phyloP scores from a whole-genome alignment of 2,329 filamentous ascomycete species.

The Xylariales sp. region DNA sequence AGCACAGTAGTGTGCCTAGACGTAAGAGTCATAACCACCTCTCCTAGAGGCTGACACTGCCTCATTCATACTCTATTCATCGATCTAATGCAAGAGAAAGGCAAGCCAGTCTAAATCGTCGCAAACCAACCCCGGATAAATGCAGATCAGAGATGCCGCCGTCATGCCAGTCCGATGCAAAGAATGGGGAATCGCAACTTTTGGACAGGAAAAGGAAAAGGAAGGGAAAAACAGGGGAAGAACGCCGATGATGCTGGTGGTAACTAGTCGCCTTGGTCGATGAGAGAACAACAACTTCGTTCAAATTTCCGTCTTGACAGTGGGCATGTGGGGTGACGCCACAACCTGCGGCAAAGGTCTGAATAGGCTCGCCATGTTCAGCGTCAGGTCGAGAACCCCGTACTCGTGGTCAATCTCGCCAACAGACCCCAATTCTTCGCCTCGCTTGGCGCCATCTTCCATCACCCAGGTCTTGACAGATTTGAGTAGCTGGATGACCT shows the following conservation, averaged over 20 bases:
- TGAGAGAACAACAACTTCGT: constrained; percentile 14
- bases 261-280: constrained; percentile 2
- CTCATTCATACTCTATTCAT: constrained; percentile 26
- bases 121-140: constrained; percentile 28
- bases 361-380: constrained; percentile 70
- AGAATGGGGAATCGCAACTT: constrained; percentile 23
- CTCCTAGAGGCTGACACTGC: constrained; percentile 16
- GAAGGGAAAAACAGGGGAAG: constrained; percentile 17
- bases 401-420: constrained; percentile 65
- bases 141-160: constrained; percentile 30
- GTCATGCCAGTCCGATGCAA: constrained; percentile 28
- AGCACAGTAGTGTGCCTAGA: neutral
- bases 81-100: constrained; percentile 28
- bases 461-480: constrained; percentile 56
- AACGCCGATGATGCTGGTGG: constrained; percentile 25
- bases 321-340: constrained; percentile 36
- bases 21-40: constrained; percentile 22
- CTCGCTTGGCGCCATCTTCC: constrained; percentile 58
- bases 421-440: constrained; percentile 64
- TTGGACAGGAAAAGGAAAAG: constrained; percentile 15
- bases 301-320: constrained; percentile 37
- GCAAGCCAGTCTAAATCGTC: constrained; percentile 28
- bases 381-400: constrained; percentile 57
- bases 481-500: constrained; percentile 57
- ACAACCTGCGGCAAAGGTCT: constrained; percentile 49